These are phyloP conservation scores for Dissophora ornata DNA, from an alignment of 192 early-diverging fungal genomes.

Conservation along the genomic window DNA sequence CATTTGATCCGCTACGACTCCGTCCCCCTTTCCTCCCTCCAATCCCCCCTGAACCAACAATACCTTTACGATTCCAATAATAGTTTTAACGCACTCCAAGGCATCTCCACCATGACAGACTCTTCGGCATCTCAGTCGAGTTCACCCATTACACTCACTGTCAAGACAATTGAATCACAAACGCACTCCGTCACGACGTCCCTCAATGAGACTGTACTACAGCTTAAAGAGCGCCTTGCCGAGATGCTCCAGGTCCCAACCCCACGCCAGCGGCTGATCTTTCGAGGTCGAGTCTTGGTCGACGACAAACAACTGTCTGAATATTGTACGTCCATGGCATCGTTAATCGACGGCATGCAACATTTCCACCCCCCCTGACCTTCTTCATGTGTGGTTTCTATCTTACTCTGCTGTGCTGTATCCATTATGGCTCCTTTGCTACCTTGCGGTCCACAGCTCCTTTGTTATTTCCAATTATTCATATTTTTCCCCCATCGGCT, in stretches of 20 bases:
- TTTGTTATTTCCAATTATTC: conserved; percentile 46
- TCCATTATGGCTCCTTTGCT: no score
- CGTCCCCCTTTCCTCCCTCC: neutral
- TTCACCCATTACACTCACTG: conserved; percentile 35
- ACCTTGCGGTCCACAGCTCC: no score
- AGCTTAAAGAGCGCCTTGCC: conserved; percentile 58
- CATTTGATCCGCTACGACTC: no score
- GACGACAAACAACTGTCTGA: conserved; percentile 58
- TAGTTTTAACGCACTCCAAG: no score
- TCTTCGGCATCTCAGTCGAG: no score
- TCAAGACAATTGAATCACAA: conserved; percentile 49
- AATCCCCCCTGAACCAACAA: neutral
- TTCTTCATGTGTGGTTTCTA: neutral
- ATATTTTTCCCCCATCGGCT: conserved; percentile 27
- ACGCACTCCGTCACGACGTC: conserved; percentile 55
- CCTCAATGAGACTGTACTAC: conserved; percentile 53
- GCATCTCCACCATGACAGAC: no score
- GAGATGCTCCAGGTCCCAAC: conserved; percentile 52
- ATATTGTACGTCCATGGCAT: conserved; percentile 57
- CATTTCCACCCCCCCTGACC: neutral
- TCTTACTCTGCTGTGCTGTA: neutral
- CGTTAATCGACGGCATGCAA: neutral
- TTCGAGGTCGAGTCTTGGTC: conserved; percentile 58
- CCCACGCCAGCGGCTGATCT: conserved; percentile 62
- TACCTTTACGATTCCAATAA: no score